Conservation (phyloP, 352 stramenopile genomes). For the Phytophthora brassicae region DNA sequence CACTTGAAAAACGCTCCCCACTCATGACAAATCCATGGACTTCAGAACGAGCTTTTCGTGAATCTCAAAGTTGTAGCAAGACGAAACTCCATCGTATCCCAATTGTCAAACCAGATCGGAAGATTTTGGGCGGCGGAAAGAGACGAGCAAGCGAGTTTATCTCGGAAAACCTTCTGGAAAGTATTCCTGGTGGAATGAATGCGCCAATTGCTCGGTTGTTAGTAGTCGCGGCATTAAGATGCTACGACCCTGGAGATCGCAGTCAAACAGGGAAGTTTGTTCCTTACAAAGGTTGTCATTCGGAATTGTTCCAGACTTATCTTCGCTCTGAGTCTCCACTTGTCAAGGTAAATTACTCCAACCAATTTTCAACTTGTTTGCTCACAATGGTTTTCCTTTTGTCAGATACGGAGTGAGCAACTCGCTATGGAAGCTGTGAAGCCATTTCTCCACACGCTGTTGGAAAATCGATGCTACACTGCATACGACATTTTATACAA, state of each 20-base stretch:
- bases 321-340: slow-evolving; percentile 32
- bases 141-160: slow-evolving; percentile 21
- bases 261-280: slow-evolving; percentile 41
- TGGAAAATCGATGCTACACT: slow-evolving; percentile 51
- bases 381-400: no score
- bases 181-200: slow-evolving; percentile 57
- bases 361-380: no score
- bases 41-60: slow-evolving; percentile 36
- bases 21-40: slow-evolving; percentile 63
- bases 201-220: slow-evolving; percentile 45
- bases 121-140: slow-evolving; percentile 2
- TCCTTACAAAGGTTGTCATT: slow-evolving; percentile 29
- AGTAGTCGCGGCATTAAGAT: slow-evolving; percentile 49
- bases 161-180: slow-evolving; percentile 51
- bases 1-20: slow-evolving; percentile 44
- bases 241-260: slow-evolving; percentile 40
- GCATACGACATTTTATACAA: slow-evolving; percentile 63
- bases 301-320: slow-evolving; percentile 50
- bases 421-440: slow-evolving; percentile 44
- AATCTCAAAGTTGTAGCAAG: slow-evolving; percentile 9
- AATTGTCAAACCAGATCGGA: neutral
- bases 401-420: slow-evolving; percentile 59
- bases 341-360: slow-evolving; percentile 40
- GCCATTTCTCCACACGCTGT: slow-evolving; percentile 36
- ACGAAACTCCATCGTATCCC: neutral